These are phyloP conservation scores for Sherardia arvensis DNA, from an alignment of 257 asterid genomes.

Conservation along the genomic window DNA sequence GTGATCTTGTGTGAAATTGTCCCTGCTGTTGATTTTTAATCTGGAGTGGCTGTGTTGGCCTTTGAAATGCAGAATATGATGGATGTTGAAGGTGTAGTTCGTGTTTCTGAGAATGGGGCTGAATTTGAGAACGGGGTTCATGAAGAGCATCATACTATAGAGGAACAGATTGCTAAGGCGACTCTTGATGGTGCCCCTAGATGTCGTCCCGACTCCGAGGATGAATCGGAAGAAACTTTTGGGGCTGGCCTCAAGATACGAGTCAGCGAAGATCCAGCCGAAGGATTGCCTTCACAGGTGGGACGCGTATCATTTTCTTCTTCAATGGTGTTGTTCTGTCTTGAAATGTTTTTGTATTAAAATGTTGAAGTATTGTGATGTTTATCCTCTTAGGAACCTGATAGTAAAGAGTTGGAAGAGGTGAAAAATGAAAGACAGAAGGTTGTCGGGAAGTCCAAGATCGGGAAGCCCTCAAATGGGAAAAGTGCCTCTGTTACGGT, in stretches of 20 bases:
- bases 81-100: conserved; percentile 22
- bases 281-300: conserved; percentile 19
- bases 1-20: background rate
- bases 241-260: conserved; percentile 12
- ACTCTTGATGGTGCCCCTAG: conserved; percentile 17
- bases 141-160: conserved; percentile 6
- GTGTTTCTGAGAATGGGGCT: conserved; percentile 22
- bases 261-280: conserved; percentile 15
- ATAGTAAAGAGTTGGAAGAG: conserved; percentile 10
- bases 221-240: conserved; percentile 16
- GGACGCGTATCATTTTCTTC: background rate
- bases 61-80: conserved; percentile 13
- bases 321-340: background rate
- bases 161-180: conserved; percentile 14
- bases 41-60: background rate
- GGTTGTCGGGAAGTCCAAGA: conserved; percentile 21
- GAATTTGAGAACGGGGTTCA: conserved; percentile 22
- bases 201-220: conserved; percentile 13
- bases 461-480: conserved; percentile 15
- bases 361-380: background rate
- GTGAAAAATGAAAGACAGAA: conserved; percentile 15
- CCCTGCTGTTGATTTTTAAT: conserved; percentile 4
- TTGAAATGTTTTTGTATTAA: background rate
- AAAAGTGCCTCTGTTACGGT: conserved; percentile 13
- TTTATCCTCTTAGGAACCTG: conserved; percentile 16